A percentile compares a stretch with the other conserved stretches of the same genome.
These are phyloP conservation scores for Aphanomyces invadans DNA, from an alignment of 352 stramenopile species.

Conservation along the genomic window DNA sequence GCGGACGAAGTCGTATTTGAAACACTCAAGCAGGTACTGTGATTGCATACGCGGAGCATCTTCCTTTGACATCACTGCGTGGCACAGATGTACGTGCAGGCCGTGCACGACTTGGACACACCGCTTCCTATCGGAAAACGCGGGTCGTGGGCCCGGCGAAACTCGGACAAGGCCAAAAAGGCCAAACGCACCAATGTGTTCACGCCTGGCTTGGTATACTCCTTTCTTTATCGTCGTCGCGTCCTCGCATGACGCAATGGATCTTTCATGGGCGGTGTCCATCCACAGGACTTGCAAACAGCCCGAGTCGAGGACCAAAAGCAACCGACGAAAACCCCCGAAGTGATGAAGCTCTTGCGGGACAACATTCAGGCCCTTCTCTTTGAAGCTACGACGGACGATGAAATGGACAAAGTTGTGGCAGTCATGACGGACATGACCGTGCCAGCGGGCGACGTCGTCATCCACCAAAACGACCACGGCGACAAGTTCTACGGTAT, in stretches of 20 bases:
- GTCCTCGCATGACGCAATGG: slow-evolving; percentile 11
- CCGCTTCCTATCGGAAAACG: slow-evolving; percentile 28
- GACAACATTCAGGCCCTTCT: slow-evolving; percentile 43
- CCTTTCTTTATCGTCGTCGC: not conserved
- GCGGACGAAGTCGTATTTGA: slow-evolving; percentile 67
- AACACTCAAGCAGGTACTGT: slow-evolving; percentile 55
- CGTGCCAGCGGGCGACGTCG: slow-evolving; percentile 59
- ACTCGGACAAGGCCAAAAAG: slow-evolving; percentile 42
- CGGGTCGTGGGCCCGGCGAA: slow-evolving; percentile 37
- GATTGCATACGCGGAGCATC: not conserved
- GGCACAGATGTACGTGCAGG: slow-evolving; percentile 2
- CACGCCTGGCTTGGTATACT: slow-evolving; percentile 52
- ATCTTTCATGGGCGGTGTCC: not conserved
- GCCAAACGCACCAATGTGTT: slow-evolving; percentile 69
- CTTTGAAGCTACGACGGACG: slow-evolving; percentile 52
- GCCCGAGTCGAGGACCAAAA: not conserved
- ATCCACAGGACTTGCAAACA: slow-evolving; percentile 42
- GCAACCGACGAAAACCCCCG: slow-evolving; percentile 35
- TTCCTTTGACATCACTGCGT: no score
- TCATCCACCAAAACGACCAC: slow-evolving; percentile 89
- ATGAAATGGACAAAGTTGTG: slow-evolving; percentile 72
- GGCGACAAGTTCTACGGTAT: slow-evolving; percentile 89
- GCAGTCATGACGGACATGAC: slow-evolving; percentile 70
- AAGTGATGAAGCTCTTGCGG: slow-evolving; percentile 37
- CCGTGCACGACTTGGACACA: slow-evolving; percentile 38